Percentiles rank a stretch among this genome's conserved stretches.
Conservation (phyloP, 345 rosid species). For the Populus davidiana region DNA sequence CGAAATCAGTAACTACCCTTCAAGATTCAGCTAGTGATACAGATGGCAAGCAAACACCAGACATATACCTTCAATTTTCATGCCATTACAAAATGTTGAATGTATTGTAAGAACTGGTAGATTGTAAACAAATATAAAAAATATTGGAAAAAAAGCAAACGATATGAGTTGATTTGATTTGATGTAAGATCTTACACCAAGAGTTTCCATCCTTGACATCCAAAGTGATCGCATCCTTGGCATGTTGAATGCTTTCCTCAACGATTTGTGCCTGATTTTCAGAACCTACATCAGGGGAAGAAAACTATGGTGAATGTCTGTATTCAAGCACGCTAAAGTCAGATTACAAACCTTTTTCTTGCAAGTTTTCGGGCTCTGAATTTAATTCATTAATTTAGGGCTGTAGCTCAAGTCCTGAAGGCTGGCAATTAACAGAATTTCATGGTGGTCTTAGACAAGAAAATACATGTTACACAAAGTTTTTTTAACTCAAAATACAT, state of each 20-base stretch:
- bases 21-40: background rate
- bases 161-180: background rate
- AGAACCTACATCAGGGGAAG: constrained; percentile 34
- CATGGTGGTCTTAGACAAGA: background rate
- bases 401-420: constrained; percentile 5
- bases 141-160: background rate
- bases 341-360: background rate
- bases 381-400: background rate
- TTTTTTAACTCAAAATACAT: no score
- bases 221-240: constrained; percentile 65
- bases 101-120: background rate
- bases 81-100: background rate
- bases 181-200: constrained; percentile 57
- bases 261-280: constrained; percentile 55
- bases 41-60: background rate
- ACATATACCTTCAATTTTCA: background rate
- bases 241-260: constrained; percentile 65
- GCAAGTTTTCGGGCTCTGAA: background rate
- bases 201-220: constrained; percentile 78
- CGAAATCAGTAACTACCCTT: background rate
- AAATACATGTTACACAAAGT: background rate
- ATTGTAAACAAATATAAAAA: constrained; percentile 3
- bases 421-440: background rate
- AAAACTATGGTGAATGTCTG: constrained; percentile 7
- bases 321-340: background rate